Percentiles rank a stretch among this genome's conserved stretches.
These are phyloP conservation scores for Ensete ventricosum DNA, from an alignment of 176 grass and related monocot genomes.

Conservation along the genomic window DNA sequence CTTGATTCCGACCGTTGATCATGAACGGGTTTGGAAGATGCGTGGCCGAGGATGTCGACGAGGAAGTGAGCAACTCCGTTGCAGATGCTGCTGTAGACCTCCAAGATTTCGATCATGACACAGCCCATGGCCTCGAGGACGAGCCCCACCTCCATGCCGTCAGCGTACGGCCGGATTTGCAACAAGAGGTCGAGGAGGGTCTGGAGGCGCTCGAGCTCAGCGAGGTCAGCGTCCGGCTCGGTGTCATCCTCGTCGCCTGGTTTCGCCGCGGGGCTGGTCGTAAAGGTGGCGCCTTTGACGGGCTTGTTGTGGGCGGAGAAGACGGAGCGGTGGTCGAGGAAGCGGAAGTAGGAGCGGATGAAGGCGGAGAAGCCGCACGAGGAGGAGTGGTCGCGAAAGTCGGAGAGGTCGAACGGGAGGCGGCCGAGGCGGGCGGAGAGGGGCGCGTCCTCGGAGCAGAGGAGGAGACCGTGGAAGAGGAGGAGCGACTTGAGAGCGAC, in stretches of 20 bases:
- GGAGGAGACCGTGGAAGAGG: conserved; percentile 76
- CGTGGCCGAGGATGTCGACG: conserved; percentile 32
- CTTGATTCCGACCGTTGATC: conserved; percentile 22
- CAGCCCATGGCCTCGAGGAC: conserved; percentile 88
- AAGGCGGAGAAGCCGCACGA: conserved; percentile 49
- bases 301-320: conserved; percentile 22
- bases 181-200: conserved; percentile 66
- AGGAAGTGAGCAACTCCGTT: conserved; percentile 71
- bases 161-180: conserved; percentile 72
- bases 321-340: conserved; percentile 73
- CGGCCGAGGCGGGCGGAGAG: conserved; percentile 34
- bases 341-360: conserved; percentile 82
- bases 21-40: not conserved
- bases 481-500: conserved; percentile 90
- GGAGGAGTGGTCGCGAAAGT: conserved; percentile 62
- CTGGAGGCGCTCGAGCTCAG: conserved; percentile 45
- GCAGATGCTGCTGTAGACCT: conserved; percentile 79
- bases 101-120: conserved; percentile 82
- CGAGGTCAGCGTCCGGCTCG: conserved; percentile 28
- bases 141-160: conserved; percentile 65
- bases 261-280: too few species aligned
- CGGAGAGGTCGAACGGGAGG: conserved; percentile 84
- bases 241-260: not conserved
- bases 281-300: not conserved
- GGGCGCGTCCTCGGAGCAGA: conserved; percentile 41